A percentile compares a stretch with the other conserved stretches of the same genome.
These are phyloP conservation scores for Teunomyces gatunensis DNA, from an alignment of 805 yeast species.

Conservation along the genomic window DNA sequence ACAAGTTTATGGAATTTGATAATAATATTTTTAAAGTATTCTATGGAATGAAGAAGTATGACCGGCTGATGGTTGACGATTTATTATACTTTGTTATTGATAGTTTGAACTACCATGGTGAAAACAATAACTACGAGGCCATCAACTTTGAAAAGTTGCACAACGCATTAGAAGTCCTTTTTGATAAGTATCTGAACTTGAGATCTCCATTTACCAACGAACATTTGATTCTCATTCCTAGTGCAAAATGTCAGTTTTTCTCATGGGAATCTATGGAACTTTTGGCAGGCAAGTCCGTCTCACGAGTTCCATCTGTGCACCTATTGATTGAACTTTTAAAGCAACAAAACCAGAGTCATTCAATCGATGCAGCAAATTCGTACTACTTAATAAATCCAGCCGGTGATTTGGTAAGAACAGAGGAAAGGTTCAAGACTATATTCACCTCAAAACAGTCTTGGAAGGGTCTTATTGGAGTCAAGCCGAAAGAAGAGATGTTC, in stretches of 20 bases:
- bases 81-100: constrained; percentile 62
- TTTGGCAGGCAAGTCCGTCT: constrained; percentile 52
- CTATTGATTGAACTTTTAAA: constrained; percentile 40
- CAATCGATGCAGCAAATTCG: constrained; percentile 3
- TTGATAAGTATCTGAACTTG: constrained; percentile 24
- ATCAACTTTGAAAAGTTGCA: constrained; percentile 57
- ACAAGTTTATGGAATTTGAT: constrained; percentile 12
- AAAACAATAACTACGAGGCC: constrained; percentile 62
- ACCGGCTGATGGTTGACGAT: constrained; percentile 51
- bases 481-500: constrained; percentile 59
- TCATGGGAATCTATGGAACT: constrained; percentile 89
- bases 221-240: constrained; percentile 71
- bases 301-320: constrained; percentile 69
- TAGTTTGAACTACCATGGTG: constrained; percentile 59
- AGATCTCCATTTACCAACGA: constrained; percentile 13
- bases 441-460: constrained; percentile 45
- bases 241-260: constrained; percentile 59
- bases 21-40: constrained; percentile 19
- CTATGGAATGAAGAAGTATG: constrained; percentile 13
- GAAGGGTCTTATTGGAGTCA: constrained; percentile 50
- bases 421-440: constrained; percentile 47
- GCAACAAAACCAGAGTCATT: constrained; percentile 3
- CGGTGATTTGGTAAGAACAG: constrained; percentile 70
- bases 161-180: constrained; percentile 48
- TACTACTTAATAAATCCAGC: constrained; percentile 79